Evolutionary conservation across 331 rosid species (phyloP), one percentile per base, ranked within the genome.

Genomic region (Cydonia oblonga): DNA sequence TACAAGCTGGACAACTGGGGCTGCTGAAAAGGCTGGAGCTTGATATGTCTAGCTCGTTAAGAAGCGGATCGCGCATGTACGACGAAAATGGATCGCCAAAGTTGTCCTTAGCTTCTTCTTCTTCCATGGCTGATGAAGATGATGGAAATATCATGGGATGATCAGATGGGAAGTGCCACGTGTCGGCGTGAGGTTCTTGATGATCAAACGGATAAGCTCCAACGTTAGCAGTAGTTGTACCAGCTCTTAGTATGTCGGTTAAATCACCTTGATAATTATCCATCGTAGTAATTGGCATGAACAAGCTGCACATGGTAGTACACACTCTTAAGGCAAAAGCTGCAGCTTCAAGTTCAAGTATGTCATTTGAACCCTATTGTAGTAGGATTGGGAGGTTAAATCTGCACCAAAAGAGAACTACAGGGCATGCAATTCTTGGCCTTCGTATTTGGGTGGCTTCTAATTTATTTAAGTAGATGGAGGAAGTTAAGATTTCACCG

Each of bases 231-330:
- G 66, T 40, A 4, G 61, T 52, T 33, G 81, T 78, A 46, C 77
- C 78, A 18, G 84, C 92, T 76, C 96, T 81, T 11, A 92, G 58
- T 75, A 92, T 86, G 73, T 92, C 98, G 20, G 91, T 87, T 74
- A 92, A 84, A 83, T 92, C 98, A 26, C 98, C 98, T 86, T 86
- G 90, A 53, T 78, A 88, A 81, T 84, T 90, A 52, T 92, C 98
- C 96, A 90, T 90, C 58, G 25, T 68, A 64, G 26, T 73, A 70
- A 11, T 68, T 64, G 77, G 73, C 38, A 72, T 13, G 42, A 51
- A 75, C 68, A 81, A 81, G 76, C 84, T 78, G 80, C 93, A 88
- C 91, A 86, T 80, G 77, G 51, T 63, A 59, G 6, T 18, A 1
- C 1, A 51, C 56, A 2, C 56, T 51, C 56, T 51, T 18, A 51